Evolutionary conservation across 371 early-diverging fungal genomes (phyloP).

Genomic region (Cokeromyces recurvatus): DNA sequence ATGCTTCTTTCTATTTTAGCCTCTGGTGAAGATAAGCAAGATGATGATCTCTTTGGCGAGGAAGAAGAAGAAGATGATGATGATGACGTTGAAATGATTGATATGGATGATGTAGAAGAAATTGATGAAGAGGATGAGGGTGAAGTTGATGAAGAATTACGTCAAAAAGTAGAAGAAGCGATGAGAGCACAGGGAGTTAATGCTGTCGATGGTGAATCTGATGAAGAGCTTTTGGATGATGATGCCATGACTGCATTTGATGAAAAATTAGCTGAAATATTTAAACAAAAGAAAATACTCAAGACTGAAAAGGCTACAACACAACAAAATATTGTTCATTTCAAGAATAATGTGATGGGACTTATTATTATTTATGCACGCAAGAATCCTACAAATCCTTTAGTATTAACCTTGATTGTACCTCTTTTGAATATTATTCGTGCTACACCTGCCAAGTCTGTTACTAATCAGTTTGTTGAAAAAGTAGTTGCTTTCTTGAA

Average conservation of each 20-base stretch:
- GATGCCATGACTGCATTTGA: conserved; percentile 93
- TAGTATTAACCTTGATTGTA: conserved; percentile 65
- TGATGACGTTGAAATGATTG: conserved; percentile 42
- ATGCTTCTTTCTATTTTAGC: conserved; percentile 66
- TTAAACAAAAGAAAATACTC: conserved; percentile 73
- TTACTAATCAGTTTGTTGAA: conserved; percentile 62
- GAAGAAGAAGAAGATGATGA: conserved; percentile 55
- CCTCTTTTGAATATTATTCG: conserved; percentile 63
- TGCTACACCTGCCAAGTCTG: conserved; percentile 48
- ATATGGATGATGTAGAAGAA: conserved; percentile 19
- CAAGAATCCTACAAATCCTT: conserved; percentile 64
- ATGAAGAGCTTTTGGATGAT: conserved; percentile 69
- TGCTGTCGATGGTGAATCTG: conserved; percentile 50
- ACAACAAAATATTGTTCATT: conserved; percentile 76
- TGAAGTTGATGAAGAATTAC: conserved; percentile 65
- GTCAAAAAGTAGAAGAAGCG: conserved; percentile 62
- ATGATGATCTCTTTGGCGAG: conserved; percentile 53
- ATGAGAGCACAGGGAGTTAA: conserved; percentile 51
- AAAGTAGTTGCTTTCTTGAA: conserved; percentile 62
- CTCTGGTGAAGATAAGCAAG: conserved; percentile 47
- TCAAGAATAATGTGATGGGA: conserved; percentile 85
- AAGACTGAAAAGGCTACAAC: conserved; percentile 58
- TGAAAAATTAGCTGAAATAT: conserved; percentile 86
- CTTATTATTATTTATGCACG: conserved; percentile 73
- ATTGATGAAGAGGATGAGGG: conserved; percentile 29